Evolutionary conservation across 2,329 filamentous ascomycete species (phyloP), one percentile per base, ranked within the genome.

Genomic region (Alternaria sp.): DNA sequence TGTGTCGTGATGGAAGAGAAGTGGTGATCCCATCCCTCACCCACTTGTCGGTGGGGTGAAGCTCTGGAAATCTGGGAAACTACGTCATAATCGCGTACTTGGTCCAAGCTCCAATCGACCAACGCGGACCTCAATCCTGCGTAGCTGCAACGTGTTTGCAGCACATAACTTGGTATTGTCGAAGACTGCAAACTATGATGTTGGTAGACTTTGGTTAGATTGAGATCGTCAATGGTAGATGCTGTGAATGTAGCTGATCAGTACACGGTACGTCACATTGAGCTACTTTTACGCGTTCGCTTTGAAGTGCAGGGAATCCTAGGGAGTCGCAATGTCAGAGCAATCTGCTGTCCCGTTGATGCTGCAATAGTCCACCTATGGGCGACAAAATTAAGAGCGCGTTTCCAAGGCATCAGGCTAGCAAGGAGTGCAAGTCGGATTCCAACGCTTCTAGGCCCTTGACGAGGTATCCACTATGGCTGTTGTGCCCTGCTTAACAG

Each of bases 361-460:
- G 26, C 44, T 48, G 41, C 51, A 20, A 49, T 61, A 57, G 54
- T 59, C 64, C 63, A 65, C 63, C 49, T 60, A 61, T 64, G 28
- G 46, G 39, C 42, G 54, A 38, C 18, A 36, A 39, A 32, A 32
- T 6, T 59, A 65, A 59, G 63, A 63, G 57, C 54, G 36, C 41
- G 44, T 53, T 62, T 64, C 54, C 51, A 59, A 51, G 58, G 47
- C 48, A 48, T 26, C 5, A 22, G 39, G 16, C 28, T 49, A 32
- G 34, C 39, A 48, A 22, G 26, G 47, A 36, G 49, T 49, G 42
- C 44, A 51, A 49, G 39, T 38, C 54, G 53, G 56, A 61, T 62
- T 57, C 47, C 55, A 53, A 20, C 43, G 42, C 59, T 30, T 69
- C 65, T 48, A 63, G 65, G 62, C 66, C 66, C 54, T 54, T 51